Conservation (phyloP, 495 filamentous ascomycete species). For the Penicillium silybi region DNA sequence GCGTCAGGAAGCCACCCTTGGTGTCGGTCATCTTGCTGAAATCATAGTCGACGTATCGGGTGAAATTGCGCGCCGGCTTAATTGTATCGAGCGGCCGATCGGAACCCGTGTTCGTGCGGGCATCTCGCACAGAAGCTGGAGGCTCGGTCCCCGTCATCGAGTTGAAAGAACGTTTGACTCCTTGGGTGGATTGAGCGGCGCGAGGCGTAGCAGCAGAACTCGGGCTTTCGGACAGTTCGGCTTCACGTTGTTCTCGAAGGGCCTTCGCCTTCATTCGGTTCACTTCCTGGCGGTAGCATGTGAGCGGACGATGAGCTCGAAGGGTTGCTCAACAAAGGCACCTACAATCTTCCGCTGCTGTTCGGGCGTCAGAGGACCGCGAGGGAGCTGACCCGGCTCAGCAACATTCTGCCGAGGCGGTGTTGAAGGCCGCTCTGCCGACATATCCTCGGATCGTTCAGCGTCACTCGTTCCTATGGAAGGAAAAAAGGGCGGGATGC, state of each 20-base stretch:
- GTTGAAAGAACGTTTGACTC: slow-evolving; percentile 58
- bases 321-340: slow-evolving; percentile 2
- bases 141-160: slow-evolving; percentile 57
- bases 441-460: slow-evolving; percentile 14
- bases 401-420: slow-evolving; percentile 48
- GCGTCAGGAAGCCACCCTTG: slow-evolving; percentile 86
- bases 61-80: slow-evolving; percentile 73
- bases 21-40: slow-evolving; percentile 97
- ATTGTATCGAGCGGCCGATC: slow-evolving; percentile 53
- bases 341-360: slow-evolving; percentile 66
- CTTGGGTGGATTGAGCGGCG: slow-evolving; percentile 30
- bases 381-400: slow-evolving; percentile 37
- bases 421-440: slow-evolving; percentile 52
- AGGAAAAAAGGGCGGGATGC: background rate
- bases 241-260: slow-evolving; percentile 65
- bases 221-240: slow-evolving; percentile 40
- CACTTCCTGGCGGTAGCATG: slow-evolving; percentile 61
- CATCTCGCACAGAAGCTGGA: slow-evolving; percentile 67
- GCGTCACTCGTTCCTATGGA: background rate
- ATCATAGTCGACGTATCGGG: slow-evolving; percentile 94
- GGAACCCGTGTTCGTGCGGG: slow-evolving; percentile 32
- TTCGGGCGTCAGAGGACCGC: slow-evolving; percentile 67
- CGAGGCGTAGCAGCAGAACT: slow-evolving; percentile 13
- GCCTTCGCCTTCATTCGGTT: slow-evolving; percentile 91
- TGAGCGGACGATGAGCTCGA: slow-evolving; percentile 1